Evolutionary conservation across 495 filamentous ascomycete genomes (phyloP), one percentile per base, ranked within the genome.

Genomic region (Podospora tetraspora): DNA sequence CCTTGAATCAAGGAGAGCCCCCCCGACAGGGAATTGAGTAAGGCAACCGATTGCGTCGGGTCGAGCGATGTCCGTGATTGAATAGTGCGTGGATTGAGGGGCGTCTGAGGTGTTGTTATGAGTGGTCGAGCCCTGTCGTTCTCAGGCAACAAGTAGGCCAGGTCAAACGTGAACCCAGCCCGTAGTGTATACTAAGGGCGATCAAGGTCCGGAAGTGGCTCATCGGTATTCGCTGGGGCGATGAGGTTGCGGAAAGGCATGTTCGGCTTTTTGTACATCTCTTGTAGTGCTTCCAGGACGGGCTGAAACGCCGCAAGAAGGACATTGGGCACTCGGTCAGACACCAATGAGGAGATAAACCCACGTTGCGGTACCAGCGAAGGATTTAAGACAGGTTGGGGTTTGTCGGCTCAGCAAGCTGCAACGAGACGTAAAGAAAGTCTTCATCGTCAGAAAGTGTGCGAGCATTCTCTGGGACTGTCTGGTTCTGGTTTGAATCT

Each of bases 1-100:
- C 92, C 92, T 81, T 95, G 91, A 32, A 94, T 90, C 0, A 93
- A 78, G 8, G 86, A 86, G 24, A 92, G 69, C 5, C 78, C 77
- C 3, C 83, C 80, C 2, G 79, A 82, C 3, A 96, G 78, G 19
- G 86, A 79, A 29, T 82, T 73, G 3, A 90, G 72, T 19, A 92
- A 74, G 4, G 88, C 86, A 0, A 73, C 57, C 16, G 83, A 83
- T 73, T 96, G 90, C 1, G 66, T 68, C 0, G 81, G 83, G 27
- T 80, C 69, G 67, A 92, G 89, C 2, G 91, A 52, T 43, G 57
- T 24, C 32, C 10, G 29, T 16, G 83, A 4, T 74, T 81, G 1
- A 13, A 90, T 74, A 5, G 66, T 75, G 21, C 75, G 57, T 10
- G 81, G 69, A 61, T 86, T 78, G 52, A 83, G 79, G 10, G 76